phyloP scores from a whole-genome alignment of 768 basidiomycete species.

The Daedaleopsis nitida region DNA sequence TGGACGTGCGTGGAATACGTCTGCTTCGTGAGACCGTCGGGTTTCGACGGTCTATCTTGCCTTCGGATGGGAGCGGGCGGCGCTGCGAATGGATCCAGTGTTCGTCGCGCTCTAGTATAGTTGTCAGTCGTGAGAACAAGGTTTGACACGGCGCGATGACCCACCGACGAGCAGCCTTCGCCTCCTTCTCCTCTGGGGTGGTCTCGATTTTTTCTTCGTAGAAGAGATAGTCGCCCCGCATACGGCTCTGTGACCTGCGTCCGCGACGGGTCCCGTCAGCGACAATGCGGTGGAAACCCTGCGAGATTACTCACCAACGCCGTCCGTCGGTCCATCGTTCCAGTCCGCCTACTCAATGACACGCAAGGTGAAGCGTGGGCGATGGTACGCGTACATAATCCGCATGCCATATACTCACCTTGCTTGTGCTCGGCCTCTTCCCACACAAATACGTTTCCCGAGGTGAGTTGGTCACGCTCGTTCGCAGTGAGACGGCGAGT shows the following conservation, averaged over 20 bases:
- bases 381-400: constrained; percentile 22
- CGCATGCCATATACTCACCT: constrained; percentile 21
- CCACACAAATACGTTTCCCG: constrained; percentile 85
- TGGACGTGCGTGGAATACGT: constrained; percentile 80
- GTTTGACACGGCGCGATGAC: constrained; percentile 16
- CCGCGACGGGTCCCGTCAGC: not conserved
- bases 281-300: constrained; percentile 8
- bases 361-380: constrained; percentile 17
- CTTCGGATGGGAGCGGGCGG: constrained; percentile 64
- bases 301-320: constrained; percentile 54
- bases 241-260: constrained; percentile 78
- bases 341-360: constrained; percentile 40
- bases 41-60: constrained; percentile 77
- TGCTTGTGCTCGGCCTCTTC: constrained; percentile 75
- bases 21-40: constrained; percentile 83
- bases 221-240: constrained; percentile 81
- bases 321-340: constrained; percentile 84
- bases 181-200: constrained; percentile 76
- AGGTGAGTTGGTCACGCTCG: constrained; percentile 68
- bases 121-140: constrained; percentile 14
- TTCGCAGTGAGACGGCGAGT: constrained; percentile 67
- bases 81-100: constrained; percentile 60
- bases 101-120: constrained; percentile 50
- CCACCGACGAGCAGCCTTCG: constrained; percentile 77
- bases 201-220: constrained; percentile 85